Base-by-base conservation (phyloP, 2,329 filamentous ascomycete species). In the Aulographum hederae region DNA sequence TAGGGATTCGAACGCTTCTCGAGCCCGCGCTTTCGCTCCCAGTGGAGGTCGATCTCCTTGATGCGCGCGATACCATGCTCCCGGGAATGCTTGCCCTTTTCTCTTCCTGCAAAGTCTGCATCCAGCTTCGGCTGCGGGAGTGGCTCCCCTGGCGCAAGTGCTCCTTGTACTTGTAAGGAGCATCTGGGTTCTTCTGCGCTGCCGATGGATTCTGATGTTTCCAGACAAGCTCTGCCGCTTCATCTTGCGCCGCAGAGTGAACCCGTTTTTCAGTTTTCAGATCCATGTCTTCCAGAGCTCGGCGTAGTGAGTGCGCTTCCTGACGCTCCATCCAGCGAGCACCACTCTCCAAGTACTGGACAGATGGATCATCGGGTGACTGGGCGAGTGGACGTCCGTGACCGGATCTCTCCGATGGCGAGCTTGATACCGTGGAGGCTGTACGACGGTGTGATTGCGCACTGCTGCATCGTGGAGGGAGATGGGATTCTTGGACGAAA, bases 321-420 rank as follows among this genome's bases (percentile, higher is more conserved):
- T 82, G 76, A 49, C 78, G 79, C 50, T 85, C 78, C 68, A 80
- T 78, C 74, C 77, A 81, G 42, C 78, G 61, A 46, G 73, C 69
- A 13, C 75, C 76, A 34, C 72, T 67, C 50, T 84, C 78, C 34
- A 79, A 73, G 49, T 84, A 84, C 5, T 28, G 8, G 14, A n/a
- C 10, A 28, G 27, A 28, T 14, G 27, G 27, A 4, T 28, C 29
- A 15, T 30, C 28, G 16, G 50, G 48, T 26, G 46, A 44, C 38
- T 47, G 47, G 10, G 52, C 49, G 12, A 53, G 40, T 5, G 52
- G 46, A 17, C 50, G 42, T 15, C 49, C 52, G 28, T 41, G 36
- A 44, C 42, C 35, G 45, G 39, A 4, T 20, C 23, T 30, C 8
- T 23, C n/a, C 35, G 40, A 10, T 33, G 31, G 5, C 37, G 35